Percentiles rank a stretch among this genome's conserved stretches.
Conservation (phyloP, 768 basidiomycete species). For the Naematelia encephala region DNA sequence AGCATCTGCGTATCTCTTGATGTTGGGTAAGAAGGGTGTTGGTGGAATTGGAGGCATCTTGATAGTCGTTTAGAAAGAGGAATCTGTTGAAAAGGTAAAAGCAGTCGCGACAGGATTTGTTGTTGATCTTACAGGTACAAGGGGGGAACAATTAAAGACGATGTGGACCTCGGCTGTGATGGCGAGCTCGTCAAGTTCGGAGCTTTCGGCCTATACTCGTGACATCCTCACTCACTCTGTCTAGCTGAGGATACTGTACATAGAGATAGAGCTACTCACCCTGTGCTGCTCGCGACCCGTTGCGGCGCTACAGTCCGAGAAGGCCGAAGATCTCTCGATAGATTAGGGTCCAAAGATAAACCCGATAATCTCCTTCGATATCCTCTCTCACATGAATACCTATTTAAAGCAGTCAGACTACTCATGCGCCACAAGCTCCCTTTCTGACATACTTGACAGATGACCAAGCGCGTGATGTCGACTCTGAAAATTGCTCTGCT, state of each 20-base stretch:
- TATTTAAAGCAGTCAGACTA: too few relatives aligned
- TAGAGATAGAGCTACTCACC: background rate
- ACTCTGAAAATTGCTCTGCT: slow-evolving; percentile 17
- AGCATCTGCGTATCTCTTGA: background rate
- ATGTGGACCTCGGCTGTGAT: background rate
- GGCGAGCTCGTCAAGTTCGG: background rate
- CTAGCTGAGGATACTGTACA: background rate
- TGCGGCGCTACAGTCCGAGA: background rate
- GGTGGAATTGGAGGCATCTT: background rate
- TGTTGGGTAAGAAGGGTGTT: background rate
- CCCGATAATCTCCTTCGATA: too few relatives aligned
- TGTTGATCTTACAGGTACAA: background rate
- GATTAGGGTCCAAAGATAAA: too few relatives aligned
- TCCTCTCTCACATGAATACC: too few relatives aligned
- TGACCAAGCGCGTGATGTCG: background rate
- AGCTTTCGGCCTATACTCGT: background rate
- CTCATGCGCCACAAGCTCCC: too few relatives aligned
- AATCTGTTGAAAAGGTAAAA: background rate
- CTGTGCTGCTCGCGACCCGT: background rate
- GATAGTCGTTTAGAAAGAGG: background rate
- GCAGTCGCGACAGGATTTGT: background rate
- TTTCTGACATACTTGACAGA: too few relatives aligned
- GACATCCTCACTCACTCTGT: background rate
- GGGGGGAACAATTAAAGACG: background rate
- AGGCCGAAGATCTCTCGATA: background rate